Evolutionary conservation across 208 protist genomes (phyloP), one percentile per base, ranked within the genome.

Genomic region (Leptomonas pyrrhocoris): DNA sequence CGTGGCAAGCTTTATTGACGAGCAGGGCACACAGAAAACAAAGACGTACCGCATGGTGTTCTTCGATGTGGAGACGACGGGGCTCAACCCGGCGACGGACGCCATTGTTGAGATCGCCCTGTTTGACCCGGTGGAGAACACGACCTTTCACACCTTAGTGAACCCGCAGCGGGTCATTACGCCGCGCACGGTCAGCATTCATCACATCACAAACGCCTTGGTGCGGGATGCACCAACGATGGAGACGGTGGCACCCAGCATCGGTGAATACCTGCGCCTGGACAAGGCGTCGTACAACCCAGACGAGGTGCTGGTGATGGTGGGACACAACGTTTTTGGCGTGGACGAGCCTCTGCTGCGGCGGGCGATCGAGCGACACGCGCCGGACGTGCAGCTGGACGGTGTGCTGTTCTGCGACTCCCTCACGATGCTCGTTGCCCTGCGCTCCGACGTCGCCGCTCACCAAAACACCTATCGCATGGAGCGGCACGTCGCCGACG

Each of bases 1-100:
- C 34, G 69, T 94, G 3, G 11, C 65, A 1, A 34, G 74, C 21
- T 68, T 83, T 74, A 73, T 94, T 19, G 57, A 72, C 21, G 56
- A 69, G 28, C 57, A 78, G 30, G 74, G 65, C 28, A 68, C 74
- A 25, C 74, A 80, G 34, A 54, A 64, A 25, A 11, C 40, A 6
- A 65, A 70, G 48, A 70, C 48, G 21, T 73, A 81, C 68, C 76
- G 90, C 49, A 13, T 94, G 13, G 83, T 97, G 8, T 53, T 95
- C 21, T 94, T 94, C 59, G 92, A 97, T 61, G 65, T 97, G 21
- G 92, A 97, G 77, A 93, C 88, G 36, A 97, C 92, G 2, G 92
- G 92, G 28, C 81, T 97, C 27, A 94, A 94, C 67, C 68, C 82
- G 1, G 51, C 76, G 28, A 93, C 87, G 19, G 92, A 97, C 45